Evolutionary conservation across 257 asterid species (phyloP).

Genomic region (Solanum bulbocastanum): DNA sequence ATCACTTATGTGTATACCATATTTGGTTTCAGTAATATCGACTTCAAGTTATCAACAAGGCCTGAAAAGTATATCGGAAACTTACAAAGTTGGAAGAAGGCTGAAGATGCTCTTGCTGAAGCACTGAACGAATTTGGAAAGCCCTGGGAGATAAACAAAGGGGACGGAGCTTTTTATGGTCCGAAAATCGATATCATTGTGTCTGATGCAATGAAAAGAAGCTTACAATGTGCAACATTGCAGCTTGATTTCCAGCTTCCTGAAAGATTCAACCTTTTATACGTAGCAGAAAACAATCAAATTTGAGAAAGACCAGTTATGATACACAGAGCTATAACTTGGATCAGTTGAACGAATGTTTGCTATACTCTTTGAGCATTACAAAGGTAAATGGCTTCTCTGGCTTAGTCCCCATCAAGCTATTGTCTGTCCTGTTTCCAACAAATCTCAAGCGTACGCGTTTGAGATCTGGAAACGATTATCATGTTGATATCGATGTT

Average conservation of each 20-base stretch:
- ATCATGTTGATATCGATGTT: conserved; percentile 65
- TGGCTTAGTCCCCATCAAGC: conserved; percentile 98
- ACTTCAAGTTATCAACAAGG: conserved; percentile 85
- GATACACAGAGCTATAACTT: conserved; percentile 48
- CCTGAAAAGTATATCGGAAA: conserved; percentile 92
- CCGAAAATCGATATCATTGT: conserved; percentile 16
- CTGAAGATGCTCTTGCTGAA: conserved; percentile 81
- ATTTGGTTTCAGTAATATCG: conserved; percentile 78
- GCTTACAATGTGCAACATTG: conserved; percentile 82
- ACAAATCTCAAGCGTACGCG: conserved; percentile 66
- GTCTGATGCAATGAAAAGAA: conserved; percentile 87
- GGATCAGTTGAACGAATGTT: conserved; percentile 95
- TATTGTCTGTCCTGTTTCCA: conserved; percentile 84
- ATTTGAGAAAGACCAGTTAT: conserved; percentile 83
- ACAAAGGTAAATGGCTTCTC: conserved; percentile 94
- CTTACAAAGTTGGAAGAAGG: conserved; percentile 60
- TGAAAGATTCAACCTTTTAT: conserved; percentile 68
- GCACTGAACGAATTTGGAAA: conserved; percentile 85
- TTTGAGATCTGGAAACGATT: conserved; percentile 57
- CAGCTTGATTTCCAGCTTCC: conserved; percentile 99
- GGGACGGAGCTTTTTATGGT: background rate
- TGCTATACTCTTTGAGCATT: conserved; percentile 86
- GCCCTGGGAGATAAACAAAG: conserved; percentile 62
- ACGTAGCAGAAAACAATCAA: conserved; percentile 85
- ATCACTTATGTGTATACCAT: conserved; percentile 49